phyloP scores from a whole-genome alignment of 345 rosid species.

The Eucalyptus polyanthemos region DNA sequence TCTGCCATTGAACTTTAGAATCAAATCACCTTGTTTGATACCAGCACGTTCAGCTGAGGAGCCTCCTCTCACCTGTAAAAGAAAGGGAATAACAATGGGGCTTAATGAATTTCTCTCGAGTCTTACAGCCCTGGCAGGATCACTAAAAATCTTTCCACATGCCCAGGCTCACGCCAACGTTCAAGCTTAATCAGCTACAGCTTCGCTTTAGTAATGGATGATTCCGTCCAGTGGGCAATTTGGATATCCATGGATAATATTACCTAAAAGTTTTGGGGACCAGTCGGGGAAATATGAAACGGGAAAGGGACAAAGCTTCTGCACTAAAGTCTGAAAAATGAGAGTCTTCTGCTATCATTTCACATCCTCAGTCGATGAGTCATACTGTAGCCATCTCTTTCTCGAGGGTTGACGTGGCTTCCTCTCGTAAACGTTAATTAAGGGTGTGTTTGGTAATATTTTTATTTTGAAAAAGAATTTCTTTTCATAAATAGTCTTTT shows the following conservation, averaged over 20 bases:
- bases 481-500: too few species aligned
- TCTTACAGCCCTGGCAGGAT: neutral
- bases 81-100: neutral
- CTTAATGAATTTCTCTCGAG: neutral
- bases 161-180: neutral
- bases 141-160: neutral
- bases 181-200: neutral
- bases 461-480: too few species aligned
- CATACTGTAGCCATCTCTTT: neutral
- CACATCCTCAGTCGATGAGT: neutral
- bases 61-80: neutral
- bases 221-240: neutral
- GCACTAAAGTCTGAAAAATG: neutral
- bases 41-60: neutral
- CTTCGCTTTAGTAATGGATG: neutral
- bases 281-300: neutral
- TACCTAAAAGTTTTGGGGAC: neutral
- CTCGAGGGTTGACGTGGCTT: neutral
- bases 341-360: neutral
- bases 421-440: neutral
- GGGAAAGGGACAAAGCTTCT: neutral
- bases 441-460: accelerated
- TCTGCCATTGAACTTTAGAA: neutral
- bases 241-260: neutral
- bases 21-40: neutral